Evolutionary conservation across 495 filamentous ascomycete species (phyloP).

Genomic region (Apodospora peruviana): DNA sequence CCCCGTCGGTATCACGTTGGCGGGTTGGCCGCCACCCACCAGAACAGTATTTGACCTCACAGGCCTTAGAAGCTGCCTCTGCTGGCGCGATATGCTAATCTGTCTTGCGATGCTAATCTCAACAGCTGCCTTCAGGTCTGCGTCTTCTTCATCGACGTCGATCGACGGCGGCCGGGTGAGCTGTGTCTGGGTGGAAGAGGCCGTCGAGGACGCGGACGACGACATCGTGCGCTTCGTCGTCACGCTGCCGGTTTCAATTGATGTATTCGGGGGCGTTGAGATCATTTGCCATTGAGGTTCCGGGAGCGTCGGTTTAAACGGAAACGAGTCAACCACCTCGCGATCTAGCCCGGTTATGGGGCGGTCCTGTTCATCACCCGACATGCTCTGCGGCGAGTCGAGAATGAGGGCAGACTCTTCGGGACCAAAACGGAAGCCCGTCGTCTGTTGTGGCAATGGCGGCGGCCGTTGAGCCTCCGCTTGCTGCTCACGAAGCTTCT

Average conservation of each 20-base stretch:
- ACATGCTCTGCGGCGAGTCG: constrained; percentile 37
- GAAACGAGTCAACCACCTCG: neutral
- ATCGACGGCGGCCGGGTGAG: constrained; percentile 23
- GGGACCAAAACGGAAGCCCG: constrained; percentile 31
- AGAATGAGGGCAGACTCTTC: constrained; percentile 42
- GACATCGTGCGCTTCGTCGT: constrained; percentile 25
- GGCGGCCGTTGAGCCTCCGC: neutral
- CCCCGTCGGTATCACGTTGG: constrained; percentile 1
- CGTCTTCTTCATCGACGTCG: constrained; percentile 32
- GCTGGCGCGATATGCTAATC: constrained; percentile 52
- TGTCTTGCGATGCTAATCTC: constrained; percentile 56
- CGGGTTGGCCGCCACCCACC: neutral
- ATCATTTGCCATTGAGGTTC: constrained; percentile 51
- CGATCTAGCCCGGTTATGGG: constrained; percentile 7
- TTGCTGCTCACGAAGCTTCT: constrained; percentile 23
- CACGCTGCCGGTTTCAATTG: constrained; percentile 19
- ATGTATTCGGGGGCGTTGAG: constrained; percentile 27
- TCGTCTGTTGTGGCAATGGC: neutral
- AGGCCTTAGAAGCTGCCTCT: constrained; percentile 41
- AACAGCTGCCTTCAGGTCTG: constrained; percentile 38
- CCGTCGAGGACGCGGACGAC: constrained; percentile 12
- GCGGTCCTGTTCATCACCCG: constrained; percentile 12
- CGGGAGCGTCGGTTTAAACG: constrained; percentile 24
- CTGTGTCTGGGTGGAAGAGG: constrained; percentile 23
- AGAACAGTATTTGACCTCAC: constrained; percentile 11